Evolutionary conservation across 2,329 filamentous ascomycete genomes (phyloP), one percentile per base, ranked within the genome.

Genomic region (Fusarium sp.): DNA sequence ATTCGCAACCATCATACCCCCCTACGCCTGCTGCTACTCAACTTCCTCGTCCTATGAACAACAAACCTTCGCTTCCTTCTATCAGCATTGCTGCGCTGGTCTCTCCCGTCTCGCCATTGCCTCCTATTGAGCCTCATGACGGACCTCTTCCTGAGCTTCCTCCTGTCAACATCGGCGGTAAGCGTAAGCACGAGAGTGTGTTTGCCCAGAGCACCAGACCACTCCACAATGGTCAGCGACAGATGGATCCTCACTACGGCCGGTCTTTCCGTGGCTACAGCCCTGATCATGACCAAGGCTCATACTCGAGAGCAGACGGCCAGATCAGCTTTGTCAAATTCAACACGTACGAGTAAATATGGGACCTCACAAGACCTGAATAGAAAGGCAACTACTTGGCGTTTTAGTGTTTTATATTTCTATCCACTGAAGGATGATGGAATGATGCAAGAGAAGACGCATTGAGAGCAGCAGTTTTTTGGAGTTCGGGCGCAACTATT

Each of bases 151-250:
- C 71, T 8, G 66, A 74, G 20, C 66, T 69, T 4, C 75, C 77
- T 1, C 33, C 69, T 11, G 41, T 77, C 23, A 65, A 63, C 7
- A 73, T 73, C 1, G 78, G 78, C 3, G 76, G 75, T 40, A 80
- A 80, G 73, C 77, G 78, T 32, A 80, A 80, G 61, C 78, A 78
- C 46, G 77, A 79, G 44, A 62, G 61, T 13, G 76, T 78, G 55
- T 80, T 80, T 48, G 52, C 68, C 9, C 75, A 79, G 45, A 76
- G 65, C 55, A 64, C 62, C 5, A 69, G 73, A 20, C 73, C 78
- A 3, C 72, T 81, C 7, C 75, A 77, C 70, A 80, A 82, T 39
- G 77, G 79, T 4, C 75, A 79, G 62, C 75, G 80, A 27, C 79
- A 78, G 50, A 60, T 73, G 19, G 80, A 82, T 14, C 54, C 72